Conservation (phyloP, 495 filamentous ascomycete genomes). For the Bacidia rubella region DNA sequence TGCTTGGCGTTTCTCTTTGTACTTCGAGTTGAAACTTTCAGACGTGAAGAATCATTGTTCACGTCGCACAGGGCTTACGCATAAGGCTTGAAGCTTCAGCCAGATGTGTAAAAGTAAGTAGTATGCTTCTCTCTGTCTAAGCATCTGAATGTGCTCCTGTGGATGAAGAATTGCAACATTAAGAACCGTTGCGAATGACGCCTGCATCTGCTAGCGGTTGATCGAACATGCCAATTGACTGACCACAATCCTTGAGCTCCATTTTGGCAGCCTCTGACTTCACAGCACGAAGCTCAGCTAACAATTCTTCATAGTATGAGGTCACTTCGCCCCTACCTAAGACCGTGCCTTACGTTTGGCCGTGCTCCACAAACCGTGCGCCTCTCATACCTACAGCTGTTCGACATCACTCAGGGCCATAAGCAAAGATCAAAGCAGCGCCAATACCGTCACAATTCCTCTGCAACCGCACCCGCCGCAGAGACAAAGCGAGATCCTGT, state of each 20-base stretch:
- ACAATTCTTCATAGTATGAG: not conserved
- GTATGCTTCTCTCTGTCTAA: no score
- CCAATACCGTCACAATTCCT: no score
- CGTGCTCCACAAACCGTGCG: not conserved
- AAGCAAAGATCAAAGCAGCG: no score
- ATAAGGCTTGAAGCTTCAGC: no score
- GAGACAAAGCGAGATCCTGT: no score
- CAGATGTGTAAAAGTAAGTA: no score
- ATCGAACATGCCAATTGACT: conserved; percentile 27
- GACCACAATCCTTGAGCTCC: not conserved
- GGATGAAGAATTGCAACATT: conserved; percentile 16
- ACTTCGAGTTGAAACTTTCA: not conserved
- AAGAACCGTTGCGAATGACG: conserved; percentile 98
- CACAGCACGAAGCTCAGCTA: no score
- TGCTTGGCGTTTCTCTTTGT: not conserved
- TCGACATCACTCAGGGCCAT: no score
- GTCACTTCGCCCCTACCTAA: not conserved
- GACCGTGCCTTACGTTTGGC: not conserved
- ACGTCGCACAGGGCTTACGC: no score
- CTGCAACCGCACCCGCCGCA: not conserved
- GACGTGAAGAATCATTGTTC: not conserved
- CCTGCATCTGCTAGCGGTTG: conserved; percentile 39
- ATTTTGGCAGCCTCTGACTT: no score
- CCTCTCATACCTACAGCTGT: not conserved
- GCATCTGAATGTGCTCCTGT: not conserved